Evolutionary conservation across 345 rosid species (phyloP).

Genomic region (Anacardium occidentale): DNA sequence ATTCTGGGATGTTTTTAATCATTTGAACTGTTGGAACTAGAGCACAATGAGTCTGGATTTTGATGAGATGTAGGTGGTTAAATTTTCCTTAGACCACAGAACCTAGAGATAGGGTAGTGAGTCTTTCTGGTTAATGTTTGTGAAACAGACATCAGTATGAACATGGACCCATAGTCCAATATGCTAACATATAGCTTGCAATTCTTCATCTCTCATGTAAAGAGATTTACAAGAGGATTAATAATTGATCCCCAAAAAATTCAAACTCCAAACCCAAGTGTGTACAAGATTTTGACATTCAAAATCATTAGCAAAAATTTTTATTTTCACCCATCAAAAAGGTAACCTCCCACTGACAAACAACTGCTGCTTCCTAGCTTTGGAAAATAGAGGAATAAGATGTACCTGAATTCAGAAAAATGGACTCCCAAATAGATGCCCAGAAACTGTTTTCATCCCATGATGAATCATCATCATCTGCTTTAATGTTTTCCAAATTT

Average conservation of each 20-base stretch:
- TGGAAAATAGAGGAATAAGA: neutral
- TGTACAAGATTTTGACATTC: too few species aligned
- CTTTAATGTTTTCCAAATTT: neutral
- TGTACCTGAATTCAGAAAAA: neutral
- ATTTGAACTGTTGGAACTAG: neutral
- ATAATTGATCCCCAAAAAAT: too few species aligned
- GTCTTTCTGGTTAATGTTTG: neutral
- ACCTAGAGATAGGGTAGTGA: neutral
- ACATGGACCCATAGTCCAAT: neutral
- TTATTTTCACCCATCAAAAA: too few species aligned
- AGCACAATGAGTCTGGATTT: neutral
- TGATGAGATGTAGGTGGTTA: neutral
- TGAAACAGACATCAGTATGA: neutral
- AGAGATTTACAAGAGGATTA: too few species aligned
- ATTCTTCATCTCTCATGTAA: too few species aligned
- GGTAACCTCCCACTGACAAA: neutral
- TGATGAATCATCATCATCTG: neutral
- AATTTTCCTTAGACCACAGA: neutral
- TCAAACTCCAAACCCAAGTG: too few species aligned
- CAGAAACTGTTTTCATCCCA: neutral
- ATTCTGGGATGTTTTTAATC: neutral
- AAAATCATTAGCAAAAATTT: neutral
- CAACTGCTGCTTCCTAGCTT: neutral
- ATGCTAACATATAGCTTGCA: neutral
- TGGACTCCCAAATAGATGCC: neutral